These are phyloP conservation scores for Tricholomella constricta DNA, from an alignment of 768 basidiomycete species.

Conservation along the genomic window DNA sequence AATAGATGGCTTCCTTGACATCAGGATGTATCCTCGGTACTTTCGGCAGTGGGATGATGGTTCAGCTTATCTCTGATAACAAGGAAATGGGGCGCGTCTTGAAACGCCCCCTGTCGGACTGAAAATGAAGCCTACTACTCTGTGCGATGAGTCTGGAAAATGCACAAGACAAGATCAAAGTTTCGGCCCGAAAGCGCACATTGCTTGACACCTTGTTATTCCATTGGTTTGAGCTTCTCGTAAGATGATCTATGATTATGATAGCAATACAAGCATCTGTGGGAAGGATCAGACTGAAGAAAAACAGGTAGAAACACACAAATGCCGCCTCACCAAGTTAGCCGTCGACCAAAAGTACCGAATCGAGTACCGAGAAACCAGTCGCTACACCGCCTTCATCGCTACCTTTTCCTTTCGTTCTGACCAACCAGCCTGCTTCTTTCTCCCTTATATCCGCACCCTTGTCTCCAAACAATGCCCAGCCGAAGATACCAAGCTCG, in stretches of 20 bases:
- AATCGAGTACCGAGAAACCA: constrained; percentile 79
- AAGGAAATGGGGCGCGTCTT: too few species aligned
- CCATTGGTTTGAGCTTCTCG: not conserved
- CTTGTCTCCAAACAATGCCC: constrained; percentile 68
- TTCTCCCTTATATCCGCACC: constrained; percentile 52
- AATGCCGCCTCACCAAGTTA: constrained; percentile 10
- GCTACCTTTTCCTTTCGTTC: constrained; percentile 88
- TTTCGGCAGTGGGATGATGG: not conserved
- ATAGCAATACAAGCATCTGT: not conserved
- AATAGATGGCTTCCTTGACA: not conserved
- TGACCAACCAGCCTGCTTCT: constrained; percentile 79
- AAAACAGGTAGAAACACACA: not conserved
- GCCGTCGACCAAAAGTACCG: constrained; percentile 57
- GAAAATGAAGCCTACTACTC: too few species aligned
- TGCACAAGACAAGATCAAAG: too few species aligned
- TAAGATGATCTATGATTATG: not conserved
- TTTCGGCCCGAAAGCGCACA: not conserved
- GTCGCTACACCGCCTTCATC: constrained; percentile 92
- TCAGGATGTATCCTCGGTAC: not conserved
- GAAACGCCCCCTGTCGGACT: too few species aligned
- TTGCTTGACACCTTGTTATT: not conserved
- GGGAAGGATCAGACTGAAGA: not conserved
- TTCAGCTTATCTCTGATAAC: not conserved
- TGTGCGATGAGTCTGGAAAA: too few species aligned
- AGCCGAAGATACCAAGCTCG: constrained; percentile 93